Conservation (phyloP, 73 alveolate genomes). For the Loxodes magnus region DNA sequence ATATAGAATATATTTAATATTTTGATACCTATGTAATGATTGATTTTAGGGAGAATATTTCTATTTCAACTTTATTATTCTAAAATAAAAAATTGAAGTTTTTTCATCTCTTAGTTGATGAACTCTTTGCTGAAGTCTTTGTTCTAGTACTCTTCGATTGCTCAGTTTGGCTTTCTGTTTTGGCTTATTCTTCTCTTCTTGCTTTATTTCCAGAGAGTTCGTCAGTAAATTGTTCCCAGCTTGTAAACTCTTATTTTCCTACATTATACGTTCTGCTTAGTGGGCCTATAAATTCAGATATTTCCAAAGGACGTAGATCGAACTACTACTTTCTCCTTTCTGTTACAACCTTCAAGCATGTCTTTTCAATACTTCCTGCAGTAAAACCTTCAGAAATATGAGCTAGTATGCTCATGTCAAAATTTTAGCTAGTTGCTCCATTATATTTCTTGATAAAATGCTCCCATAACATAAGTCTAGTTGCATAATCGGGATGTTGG, state of each 20-base stretch:
- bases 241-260: constrained; percentile 36
- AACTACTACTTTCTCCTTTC: constrained; percentile 38
- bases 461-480: constrained; percentile 54
- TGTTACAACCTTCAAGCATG: constrained; percentile 56
- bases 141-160: neutral
- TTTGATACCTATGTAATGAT: too few species aligned
- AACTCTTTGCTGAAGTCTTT: neutral
- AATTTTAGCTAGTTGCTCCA: constrained; percentile 45
- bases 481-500: constrained; percentile 74
- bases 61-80: too few species aligned
- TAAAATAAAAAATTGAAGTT: neutral
- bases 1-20: too few species aligned
- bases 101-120: neutral
- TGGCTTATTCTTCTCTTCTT: constrained; percentile 43
- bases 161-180: constrained; percentile 3
- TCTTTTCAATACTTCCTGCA: constrained; percentile 57
- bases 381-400: constrained; percentile 72
- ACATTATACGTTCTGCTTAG: constrained; percentile 47
- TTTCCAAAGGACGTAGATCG: constrained; percentile 40
- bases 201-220: constrained; percentile 51
- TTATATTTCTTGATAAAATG: constrained; percentile 50
- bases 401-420: constrained; percentile 69
- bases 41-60: too few species aligned
- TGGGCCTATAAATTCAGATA: constrained; percentile 61
- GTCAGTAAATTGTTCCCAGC: constrained; percentile 39